Evolutionary conservation across 139 green algal species (phyloP).

Genomic region (Mesotaenium endlicherianum): DNA sequence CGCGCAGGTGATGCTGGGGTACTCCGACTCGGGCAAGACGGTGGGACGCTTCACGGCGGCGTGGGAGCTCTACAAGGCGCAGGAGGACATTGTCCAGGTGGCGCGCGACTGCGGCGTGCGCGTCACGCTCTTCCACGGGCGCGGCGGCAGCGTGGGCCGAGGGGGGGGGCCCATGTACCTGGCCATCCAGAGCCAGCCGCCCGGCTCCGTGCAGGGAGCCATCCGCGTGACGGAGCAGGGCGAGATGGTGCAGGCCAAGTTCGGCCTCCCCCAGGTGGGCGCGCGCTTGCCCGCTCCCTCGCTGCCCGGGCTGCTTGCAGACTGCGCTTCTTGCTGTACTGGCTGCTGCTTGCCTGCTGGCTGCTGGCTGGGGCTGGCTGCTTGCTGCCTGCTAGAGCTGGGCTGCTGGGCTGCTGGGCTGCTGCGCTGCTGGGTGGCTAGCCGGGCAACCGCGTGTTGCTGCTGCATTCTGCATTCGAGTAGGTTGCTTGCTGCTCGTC

Average conservation of each 20-base stretch:
- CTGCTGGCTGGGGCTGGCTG: too few species aligned
- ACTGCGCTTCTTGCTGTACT: background rate
- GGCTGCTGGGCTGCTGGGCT: too few species aligned
- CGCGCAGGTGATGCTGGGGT: constrained; percentile 92
- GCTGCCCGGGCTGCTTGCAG: too few species aligned
- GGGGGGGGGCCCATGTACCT: constrained; percentile 90
- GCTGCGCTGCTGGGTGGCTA: too few species aligned
- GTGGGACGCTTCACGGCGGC: constrained; percentile 84
- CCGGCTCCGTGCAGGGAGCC: constrained; percentile 75
- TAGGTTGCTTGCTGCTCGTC: too few species aligned
- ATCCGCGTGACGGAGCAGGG: constrained; percentile 89
- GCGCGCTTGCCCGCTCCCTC: background rate
- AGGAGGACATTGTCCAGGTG: constrained; percentile 45
- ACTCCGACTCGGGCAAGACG: constrained; percentile 96
- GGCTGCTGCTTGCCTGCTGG: too few species aligned
- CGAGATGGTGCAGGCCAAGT: constrained; percentile 92
- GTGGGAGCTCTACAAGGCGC: constrained; percentile 85
- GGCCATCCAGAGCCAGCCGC: constrained; percentile 87
- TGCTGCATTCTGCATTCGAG: too few species aligned
- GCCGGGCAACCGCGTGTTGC: too few species aligned
- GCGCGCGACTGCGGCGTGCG: constrained; percentile 45
- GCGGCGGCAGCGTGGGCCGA: constrained; percentile 89
- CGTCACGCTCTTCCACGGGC: constrained; percentile 94
- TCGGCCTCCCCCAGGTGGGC: constrained; percentile 51
- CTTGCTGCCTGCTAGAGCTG: too few species aligned